Base-by-base conservation (phyloP, 1,284 basidiomycete species). In the Microbotryum lychnidis-dioicae region DNA sequence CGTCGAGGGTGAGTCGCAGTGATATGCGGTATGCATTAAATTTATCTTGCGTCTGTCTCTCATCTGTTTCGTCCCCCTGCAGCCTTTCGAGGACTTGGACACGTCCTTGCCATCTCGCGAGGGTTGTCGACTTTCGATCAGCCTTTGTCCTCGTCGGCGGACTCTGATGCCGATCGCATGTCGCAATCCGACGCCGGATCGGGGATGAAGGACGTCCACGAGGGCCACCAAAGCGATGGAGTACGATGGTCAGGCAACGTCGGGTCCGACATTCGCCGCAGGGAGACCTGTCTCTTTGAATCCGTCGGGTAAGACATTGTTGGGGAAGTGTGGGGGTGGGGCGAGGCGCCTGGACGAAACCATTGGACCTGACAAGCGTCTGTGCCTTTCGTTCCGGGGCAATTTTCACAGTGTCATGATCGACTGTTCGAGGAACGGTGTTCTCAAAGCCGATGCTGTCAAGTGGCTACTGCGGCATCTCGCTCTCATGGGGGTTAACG, bases 371-470 rank as follows among this genome's bases (percentile, higher is more conserved):
- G 21, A 23, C 20, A 23, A 18, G 12, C 21, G 21, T 23, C 21
- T 50, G 16, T n/a, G 29, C 20, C 48, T n/a, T 50, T 16, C 20
- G 12, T 50, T 14, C 48, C 18, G 29, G 29, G 48, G 18, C 14
- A 50, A 14, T 5, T 18, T 21, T 6, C 25, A 27, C 59, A 69
- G 75, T 4, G 73, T 75, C 56, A 76, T 76, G 75, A 73, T 76
- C 52, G 75, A 76, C 64, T 76, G 75, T 57, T 74, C 73, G 33
- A 64, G 75, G 10, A 76, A 76, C 52, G 75, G 75, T 18, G 75
- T 76, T 0, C 67, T 76, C 53, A 71, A 66, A 25, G 66, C 73
- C 5, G 63, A 64, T 6, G 64, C 68, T 10, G 68, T 72, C 42
- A 72, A 74, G 54, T 72, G 66, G 42, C 62, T 76, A 16, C 56